phyloP scores from a whole-genome alignment of 2,329 filamentous ascomycete genomes.

The Calonectria leucothoes region DNA sequence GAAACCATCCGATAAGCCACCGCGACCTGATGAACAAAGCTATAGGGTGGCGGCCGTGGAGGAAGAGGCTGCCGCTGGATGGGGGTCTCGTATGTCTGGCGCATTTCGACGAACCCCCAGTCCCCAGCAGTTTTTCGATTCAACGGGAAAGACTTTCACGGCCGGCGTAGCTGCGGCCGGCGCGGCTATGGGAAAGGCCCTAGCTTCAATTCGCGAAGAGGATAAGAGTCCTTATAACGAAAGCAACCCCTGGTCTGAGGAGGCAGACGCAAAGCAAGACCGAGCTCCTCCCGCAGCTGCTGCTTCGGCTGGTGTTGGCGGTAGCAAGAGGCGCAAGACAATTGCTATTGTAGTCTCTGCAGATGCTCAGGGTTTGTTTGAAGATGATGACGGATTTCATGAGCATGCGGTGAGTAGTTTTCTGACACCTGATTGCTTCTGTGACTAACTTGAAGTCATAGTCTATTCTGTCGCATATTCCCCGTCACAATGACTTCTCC shows the following conservation, averaged over 20 bases:
- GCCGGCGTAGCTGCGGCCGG: constrained; percentile 87
- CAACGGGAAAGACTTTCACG: constrained; percentile 82
- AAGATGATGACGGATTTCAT: constrained; percentile 71
- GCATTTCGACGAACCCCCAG: constrained; percentile 85
- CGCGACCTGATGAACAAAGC: constrained; percentile 55
- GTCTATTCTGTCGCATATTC: constrained; percentile 91
- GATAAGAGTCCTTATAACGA: constrained; percentile 82
- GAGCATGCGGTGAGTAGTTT: constrained; percentile 81
- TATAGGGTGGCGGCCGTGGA: constrained; percentile 51
- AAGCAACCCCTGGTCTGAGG: constrained; percentile 92
- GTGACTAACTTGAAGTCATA: constrained; percentile 48
- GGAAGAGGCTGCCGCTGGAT: constrained; percentile 59
- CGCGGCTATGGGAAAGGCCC: constrained; percentile 82
- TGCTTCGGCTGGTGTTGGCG: constrained; percentile 47
- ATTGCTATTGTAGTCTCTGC: constrained; percentile 93
- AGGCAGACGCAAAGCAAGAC: constrained; percentile 77
- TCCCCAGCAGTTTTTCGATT: constrained; percentile 89
- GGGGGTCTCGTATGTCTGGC: constrained; percentile 83
- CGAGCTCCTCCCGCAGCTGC: constrained; percentile 45
- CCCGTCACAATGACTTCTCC: constrained; percentile 78
- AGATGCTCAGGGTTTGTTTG: constrained; percentile 69
- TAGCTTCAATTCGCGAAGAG: constrained; percentile 87
- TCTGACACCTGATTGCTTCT: constrained; percentile 1
- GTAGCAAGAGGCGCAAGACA: constrained; percentile 72
- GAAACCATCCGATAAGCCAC: constrained; percentile 49